Evolutionary conservation across 2,329 filamentous ascomycete genomes (phyloP).

Genomic region (Neonectria hederae): DNA sequence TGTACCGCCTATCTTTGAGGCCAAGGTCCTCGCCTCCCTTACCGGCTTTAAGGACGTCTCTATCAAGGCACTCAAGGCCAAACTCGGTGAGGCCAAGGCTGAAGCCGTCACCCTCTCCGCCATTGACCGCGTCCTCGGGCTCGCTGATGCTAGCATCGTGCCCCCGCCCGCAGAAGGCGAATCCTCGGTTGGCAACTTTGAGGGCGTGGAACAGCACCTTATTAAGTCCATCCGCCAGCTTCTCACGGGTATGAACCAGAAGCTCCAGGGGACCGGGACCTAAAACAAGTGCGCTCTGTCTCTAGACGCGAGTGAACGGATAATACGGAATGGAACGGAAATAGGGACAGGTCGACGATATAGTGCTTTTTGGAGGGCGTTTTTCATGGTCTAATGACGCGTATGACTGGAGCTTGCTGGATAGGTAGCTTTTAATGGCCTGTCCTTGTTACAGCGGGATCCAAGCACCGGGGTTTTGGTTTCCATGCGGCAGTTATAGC

Average conservation of each 20-base stretch:
- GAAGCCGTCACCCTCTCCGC: slow-evolving; percentile 60
- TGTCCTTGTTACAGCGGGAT: slow-evolving; percentile 15
- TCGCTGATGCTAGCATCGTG: slow-evolving; percentile 56
- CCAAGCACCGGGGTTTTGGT: slow-evolving; percentile 11
- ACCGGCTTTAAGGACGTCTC: slow-evolving; percentile 58
- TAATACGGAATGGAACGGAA: slow-evolving; percentile 17
- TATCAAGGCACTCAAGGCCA: slow-evolving; percentile 52
- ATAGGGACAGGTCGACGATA: slow-evolving; percentile 22
- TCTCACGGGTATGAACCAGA: slow-evolving; percentile 53
- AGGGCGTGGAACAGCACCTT: slow-evolving; percentile 53
- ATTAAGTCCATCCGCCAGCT: slow-evolving; percentile 54
- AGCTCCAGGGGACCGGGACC: slow-evolving; percentile 39
- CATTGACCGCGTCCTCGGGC: slow-evolving; percentile 60
- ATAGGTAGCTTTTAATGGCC: slow-evolving; percentile 27
- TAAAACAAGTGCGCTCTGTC: not conserved
- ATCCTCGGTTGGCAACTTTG: slow-evolving; percentile 45
- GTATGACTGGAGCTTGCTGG: slow-evolving; percentile 36
- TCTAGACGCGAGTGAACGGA: not conserved
- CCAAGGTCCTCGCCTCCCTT: slow-evolving; percentile 54
- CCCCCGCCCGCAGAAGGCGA: slow-evolving; percentile 47
- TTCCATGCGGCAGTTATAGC: slow-evolving; percentile 6
- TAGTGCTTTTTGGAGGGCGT: slow-evolving; percentile 34
- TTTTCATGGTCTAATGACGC: slow-evolving; percentile 41
- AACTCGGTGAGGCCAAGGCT: slow-evolving; percentile 53
- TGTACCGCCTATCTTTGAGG: slow-evolving; percentile 47